These are phyloP conservation scores for Hylodesmum podocarpum DNA, from an alignment of 306 rosid genomes.

Conservation along the genomic window DNA sequence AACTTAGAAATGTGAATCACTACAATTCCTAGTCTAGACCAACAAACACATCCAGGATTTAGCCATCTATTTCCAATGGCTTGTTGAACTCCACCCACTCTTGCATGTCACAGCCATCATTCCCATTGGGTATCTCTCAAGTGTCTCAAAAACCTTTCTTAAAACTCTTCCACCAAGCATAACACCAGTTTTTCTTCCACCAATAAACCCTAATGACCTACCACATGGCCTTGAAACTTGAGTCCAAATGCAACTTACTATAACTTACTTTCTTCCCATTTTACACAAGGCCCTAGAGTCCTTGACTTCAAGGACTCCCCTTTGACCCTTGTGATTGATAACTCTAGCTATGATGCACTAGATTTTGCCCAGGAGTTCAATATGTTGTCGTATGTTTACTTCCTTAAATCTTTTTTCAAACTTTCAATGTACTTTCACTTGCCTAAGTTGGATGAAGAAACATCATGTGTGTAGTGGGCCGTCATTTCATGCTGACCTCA, in stretches of 20 bases:
- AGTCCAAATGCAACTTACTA: background rate
- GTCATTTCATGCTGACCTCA: too few species aligned
- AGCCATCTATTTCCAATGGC: conserved; percentile 20
- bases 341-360: background rate
- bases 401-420: background rate
- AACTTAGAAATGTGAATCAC: too few species aligned
- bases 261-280: background rate
- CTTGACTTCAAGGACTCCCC: background rate
- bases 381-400: conserved; percentile 7
- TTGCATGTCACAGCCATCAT: conserved; percentile 30
- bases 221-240: background rate
- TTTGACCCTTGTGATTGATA: conserved; percentile 18
- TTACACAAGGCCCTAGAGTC: background rate
- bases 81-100: background rate
- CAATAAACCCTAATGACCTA: background rate
- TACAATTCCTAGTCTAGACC: too few species aligned
- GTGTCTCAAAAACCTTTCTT: background rate
- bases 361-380: conserved; percentile 21
- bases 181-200: conserved; percentile 8
- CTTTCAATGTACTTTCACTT: background rate
- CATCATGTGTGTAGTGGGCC: too few species aligned
- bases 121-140: conserved; percentile 17
- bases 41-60: conserved; percentile 11
- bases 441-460: background rate
- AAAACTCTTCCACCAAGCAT: conserved; percentile 24